Percentiles rank a stretch among this genome's conserved stretches.
phyloP scores from a whole-genome alignment of 1,284 basidiomycete genomes.

The Salmacisia buchloeana region DNA sequence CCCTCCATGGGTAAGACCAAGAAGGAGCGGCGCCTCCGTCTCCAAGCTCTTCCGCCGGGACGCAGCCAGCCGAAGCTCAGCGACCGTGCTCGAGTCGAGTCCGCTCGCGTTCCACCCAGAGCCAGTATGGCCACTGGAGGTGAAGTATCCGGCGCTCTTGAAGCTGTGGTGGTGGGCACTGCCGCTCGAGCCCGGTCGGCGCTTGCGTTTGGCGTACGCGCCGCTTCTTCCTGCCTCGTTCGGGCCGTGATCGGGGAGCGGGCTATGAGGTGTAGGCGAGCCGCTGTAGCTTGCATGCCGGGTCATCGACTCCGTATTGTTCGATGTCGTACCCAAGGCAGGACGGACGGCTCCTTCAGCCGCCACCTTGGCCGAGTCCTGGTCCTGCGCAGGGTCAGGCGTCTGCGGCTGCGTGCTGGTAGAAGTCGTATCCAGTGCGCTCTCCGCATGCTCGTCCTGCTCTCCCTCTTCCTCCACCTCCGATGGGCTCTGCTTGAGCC shows the following conservation, averaged over 20 bases:
- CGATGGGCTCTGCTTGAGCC: background rate
- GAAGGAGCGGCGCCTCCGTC: background rate
- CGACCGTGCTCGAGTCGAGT: background rate
- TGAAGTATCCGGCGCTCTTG: background rate
- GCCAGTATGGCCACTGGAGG: background rate
- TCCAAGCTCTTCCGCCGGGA: constrained; percentile 6
- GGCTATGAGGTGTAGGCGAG: background rate
- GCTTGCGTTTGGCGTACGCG: background rate
- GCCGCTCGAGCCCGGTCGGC: background rate
- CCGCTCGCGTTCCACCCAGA: background rate
- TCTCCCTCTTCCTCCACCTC: background rate
- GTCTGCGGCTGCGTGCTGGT: background rate
- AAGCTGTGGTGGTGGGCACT: background rate
- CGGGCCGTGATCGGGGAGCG: background rate
- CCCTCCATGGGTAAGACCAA: too few species aligned
- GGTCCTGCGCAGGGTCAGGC: background rate
- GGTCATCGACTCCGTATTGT: background rate
- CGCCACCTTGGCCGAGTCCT: too few species aligned
- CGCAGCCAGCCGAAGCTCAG: background rate
- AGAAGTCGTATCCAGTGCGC: background rate
- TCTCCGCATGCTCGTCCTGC: background rate
- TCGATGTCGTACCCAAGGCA: too few species aligned
- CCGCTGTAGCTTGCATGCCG: background rate
- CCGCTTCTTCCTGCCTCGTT: background rate
- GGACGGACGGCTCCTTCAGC: too few species aligned